Percentiles rank a stretch among this genome's conserved stretches.
Evolutionary conservation across 1,284 basidiomycete genomes (phyloP).

Genomic region (Phylloporus sp.): DNA sequence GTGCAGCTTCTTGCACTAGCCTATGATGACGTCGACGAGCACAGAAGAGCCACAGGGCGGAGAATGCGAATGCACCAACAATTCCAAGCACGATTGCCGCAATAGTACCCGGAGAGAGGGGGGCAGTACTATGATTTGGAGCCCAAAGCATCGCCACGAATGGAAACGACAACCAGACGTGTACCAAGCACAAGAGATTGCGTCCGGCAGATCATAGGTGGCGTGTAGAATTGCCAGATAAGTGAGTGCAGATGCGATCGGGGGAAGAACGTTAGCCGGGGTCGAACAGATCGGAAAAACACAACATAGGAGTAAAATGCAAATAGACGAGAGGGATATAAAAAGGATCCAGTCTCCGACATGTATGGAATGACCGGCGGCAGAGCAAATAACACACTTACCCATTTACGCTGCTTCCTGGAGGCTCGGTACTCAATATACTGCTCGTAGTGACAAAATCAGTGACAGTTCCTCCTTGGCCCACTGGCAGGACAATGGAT

Average conservation of each 20-base stretch:
- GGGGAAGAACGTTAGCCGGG: conserved; percentile 23
- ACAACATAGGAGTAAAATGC: conserved; percentile 19
- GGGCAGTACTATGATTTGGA: conserved; percentile 11
- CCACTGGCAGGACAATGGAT: conserved; percentile 24
- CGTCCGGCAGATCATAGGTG: conserved; percentile 3
- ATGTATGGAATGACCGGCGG: conserved; percentile 3
- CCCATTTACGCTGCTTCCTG: conserved; percentile 13
- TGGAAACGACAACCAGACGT: conserved; percentile 4
- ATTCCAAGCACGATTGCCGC: conserved; percentile 31
- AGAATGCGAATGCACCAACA: conserved; percentile 30
- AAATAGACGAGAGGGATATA: conserved; percentile 4
- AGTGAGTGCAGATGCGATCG: conserved; percentile 16
- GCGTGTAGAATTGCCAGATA: conserved; percentile 15
- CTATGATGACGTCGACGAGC: conserved; percentile 34
- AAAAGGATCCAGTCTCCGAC: conserved; percentile 15
- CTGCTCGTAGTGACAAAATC: conserved; percentile 26
- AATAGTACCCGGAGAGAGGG: conserved; percentile 31
- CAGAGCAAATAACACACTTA: conserved; percentile 15
- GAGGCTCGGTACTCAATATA: conserved; percentile 29
- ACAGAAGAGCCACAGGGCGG: conserved; percentile 36
- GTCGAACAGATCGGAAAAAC: conserved; percentile 18
- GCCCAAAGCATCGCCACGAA: conserved; percentile 7
- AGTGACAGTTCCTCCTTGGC: conserved; percentile 20
- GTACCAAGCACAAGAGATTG: conserved; percentile 9
- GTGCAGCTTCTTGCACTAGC: conserved; percentile 22